Percentiles rank a stretch among this genome's conserved stretches.
Evolutionary conservation across 805 yeast genomes (phyloP).

Genomic region (Candida rishiriensis): DNA sequence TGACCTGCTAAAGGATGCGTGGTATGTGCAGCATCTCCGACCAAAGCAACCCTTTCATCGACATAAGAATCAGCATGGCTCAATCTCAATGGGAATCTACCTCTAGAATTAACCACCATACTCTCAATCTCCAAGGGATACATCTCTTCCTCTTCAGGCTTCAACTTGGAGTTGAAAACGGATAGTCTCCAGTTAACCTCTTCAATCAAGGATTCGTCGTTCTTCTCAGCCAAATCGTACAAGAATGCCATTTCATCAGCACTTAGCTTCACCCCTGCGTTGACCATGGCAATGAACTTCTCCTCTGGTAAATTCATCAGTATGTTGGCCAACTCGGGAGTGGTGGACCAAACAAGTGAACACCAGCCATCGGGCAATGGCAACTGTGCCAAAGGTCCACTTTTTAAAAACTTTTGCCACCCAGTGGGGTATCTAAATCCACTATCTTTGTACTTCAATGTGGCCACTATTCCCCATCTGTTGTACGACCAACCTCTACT

Average conservation of each 20-base stretch:
- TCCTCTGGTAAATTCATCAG: slow-evolving; percentile 55
- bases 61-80: slow-evolving; percentile 90
- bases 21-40: slow-evolving; percentile 98
- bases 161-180: slow-evolving; percentile 29
- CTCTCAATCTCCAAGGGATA: slow-evolving; percentile 65
- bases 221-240: slow-evolving; percentile 40
- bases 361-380: slow-evolving; percentile 86
- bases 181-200: slow-evolving; percentile 73
- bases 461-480: slow-evolving; percentile 89
- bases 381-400: slow-evolving; percentile 89
- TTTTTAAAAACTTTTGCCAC: slow-evolving; percentile 87
- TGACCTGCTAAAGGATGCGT: slow-evolving; percentile 98
- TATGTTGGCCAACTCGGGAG: slow-evolving; percentile 66
- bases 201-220: slow-evolving; percentile 44
- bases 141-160: slow-evolving; percentile 46
- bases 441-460: slow-evolving; percentile 69
- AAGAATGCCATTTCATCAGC: slow-evolving; percentile 73
- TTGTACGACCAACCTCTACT: slow-evolving; percentile 91
- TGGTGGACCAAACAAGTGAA: slow-evolving; percentile 91
- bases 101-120: slow-evolving; percentile 63
- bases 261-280: slow-evolving; percentile 81
- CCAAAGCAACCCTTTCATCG: slow-evolving; percentile 80
- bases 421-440: slow-evolving; percentile 64
- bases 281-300: slow-evolving; percentile 64
- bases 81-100: slow-evolving; percentile 81